phyloP scores from a whole-genome alignment of 129 eudicot species.

The Tagetes erecta region DNA sequence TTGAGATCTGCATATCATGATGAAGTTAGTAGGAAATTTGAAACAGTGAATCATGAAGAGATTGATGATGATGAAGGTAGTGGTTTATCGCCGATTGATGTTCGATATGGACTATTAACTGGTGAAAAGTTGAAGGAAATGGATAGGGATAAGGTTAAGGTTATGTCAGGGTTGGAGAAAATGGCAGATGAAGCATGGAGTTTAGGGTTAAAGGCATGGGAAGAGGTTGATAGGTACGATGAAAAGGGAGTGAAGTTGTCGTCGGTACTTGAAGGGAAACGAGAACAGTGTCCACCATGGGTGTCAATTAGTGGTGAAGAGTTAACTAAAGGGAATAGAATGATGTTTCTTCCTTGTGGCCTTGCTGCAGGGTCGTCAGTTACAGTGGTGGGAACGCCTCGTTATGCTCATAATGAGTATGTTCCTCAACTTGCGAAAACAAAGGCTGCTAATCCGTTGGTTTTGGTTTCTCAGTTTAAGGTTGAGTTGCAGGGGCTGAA shows the following conservation, averaged over 20 bases:
- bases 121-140: slow-evolving; percentile 48
- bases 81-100: slow-evolving; percentile 40
- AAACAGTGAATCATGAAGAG: slow-evolving; percentile 9
- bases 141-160: slow-evolving; percentile 43
- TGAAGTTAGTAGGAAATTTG: slow-evolving; percentile 48
- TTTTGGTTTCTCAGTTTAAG: slow-evolving; percentile 85
- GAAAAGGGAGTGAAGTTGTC: slow-evolving; percentile 39
- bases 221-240: slow-evolving; percentile 48
- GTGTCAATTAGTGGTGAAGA: slow-evolving; percentile 61
- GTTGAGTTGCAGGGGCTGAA: slow-evolving; percentile 92
- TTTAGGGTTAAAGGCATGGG: slow-evolving; percentile 81
- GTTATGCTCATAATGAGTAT: slow-evolving; percentile 75
- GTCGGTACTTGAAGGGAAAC: slow-evolving; percentile 70
- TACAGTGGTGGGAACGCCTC: slow-evolving; percentile 88
- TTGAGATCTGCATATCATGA: slow-evolving; percentile 45
- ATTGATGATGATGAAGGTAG: not conserved
- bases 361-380: slow-evolving; percentile 93
- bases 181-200: slow-evolving; percentile 96
- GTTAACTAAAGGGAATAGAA: slow-evolving; percentile 45
- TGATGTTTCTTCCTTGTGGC: slow-evolving; percentile 94
- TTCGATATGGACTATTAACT: slow-evolving; percentile 65
- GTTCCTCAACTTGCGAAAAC: slow-evolving; percentile 67
- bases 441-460: slow-evolving; percentile 46
- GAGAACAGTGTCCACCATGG: slow-evolving; percentile 80
- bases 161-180: slow-evolving; percentile 64